phyloP scores from a whole-genome alignment of 768 basidiomycete species.

The Cyclocybe aegerita region DNA sequence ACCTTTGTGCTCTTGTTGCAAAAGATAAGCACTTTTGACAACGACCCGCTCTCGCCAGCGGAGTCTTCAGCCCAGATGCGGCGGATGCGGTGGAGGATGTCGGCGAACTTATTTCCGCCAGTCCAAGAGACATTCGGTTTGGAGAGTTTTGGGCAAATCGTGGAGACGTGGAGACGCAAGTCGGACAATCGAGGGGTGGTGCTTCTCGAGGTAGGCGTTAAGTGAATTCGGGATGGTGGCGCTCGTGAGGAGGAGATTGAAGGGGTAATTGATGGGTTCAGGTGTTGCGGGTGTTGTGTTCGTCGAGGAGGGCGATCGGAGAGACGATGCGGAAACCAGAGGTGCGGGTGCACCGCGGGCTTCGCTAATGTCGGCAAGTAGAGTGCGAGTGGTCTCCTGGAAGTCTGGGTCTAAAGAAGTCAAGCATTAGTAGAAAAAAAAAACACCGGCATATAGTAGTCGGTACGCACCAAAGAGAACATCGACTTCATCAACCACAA shows the following conservation, averaged over 20 bases:
- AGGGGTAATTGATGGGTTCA: conserved; percentile 57
- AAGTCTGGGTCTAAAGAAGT: conserved; percentile 72
- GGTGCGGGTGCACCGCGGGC: conserved; percentile 54
- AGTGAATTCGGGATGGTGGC: conserved; percentile 86
- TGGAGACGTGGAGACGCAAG: conserved; percentile 82
- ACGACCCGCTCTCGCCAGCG: conserved; percentile 23
- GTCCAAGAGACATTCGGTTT: conserved; percentile 74
- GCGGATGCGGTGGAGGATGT: conserved; percentile 74
- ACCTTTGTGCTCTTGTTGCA: conserved; percentile 78
- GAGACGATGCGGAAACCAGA: conserved; percentile 17
- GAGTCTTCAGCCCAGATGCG: conserved; percentile 75
- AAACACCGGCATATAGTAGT: background rate
- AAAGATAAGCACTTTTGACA: conserved; percentile 79
- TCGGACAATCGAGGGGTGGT: conserved; percentile 66
- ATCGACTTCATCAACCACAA: conserved; percentile 90
- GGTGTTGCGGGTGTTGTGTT: conserved; percentile 16
- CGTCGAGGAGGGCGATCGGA: conserved; percentile 12
- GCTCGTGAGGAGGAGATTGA: conserved; percentile 78
- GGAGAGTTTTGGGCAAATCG: conserved; percentile 66
- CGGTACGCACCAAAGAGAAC: conserved; percentile 73
- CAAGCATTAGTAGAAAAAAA: background rate
- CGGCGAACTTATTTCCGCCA: conserved; percentile 78
- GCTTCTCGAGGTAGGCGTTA: conserved; percentile 55
- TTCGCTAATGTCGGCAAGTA: conserved; percentile 69
- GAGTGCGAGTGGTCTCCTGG: conserved; percentile 63